Conservation (phyloP, 2,329 filamentous ascomycete genomes). For the Curvularia hawaiiensis region DNA sequence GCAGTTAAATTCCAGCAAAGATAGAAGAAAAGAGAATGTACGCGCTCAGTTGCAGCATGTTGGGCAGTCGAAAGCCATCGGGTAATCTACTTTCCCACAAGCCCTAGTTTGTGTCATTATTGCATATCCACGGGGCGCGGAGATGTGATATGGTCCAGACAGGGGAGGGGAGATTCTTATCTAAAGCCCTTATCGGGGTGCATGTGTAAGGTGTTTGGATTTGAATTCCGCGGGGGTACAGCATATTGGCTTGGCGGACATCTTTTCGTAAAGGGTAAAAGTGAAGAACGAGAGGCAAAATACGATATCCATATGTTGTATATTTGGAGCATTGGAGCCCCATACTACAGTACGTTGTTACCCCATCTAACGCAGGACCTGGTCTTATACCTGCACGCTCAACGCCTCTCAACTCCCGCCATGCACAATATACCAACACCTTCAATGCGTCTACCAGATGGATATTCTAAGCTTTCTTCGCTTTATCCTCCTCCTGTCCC, state of each 20-base stretch:
- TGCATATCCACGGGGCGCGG: constrained; percentile 46
- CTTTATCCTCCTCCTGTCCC: constrained; percentile 32
- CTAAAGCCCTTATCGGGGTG: constrained; percentile 16
- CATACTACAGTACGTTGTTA: background rate
- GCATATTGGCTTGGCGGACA: background rate
- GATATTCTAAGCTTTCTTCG: constrained; percentile 21
- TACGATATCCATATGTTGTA: background rate
- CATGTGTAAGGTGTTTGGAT: constrained; percentile 4
- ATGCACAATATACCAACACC: background rate
- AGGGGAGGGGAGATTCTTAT: constrained; percentile 15
- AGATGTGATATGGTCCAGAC: constrained; percentile 32
- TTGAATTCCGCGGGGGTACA: background rate
- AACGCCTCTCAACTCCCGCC: constrained; percentile 1
- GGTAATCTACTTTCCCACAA: background rate
- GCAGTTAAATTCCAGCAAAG: background rate
- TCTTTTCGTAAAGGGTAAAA: background rate
- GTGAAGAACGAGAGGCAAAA: background rate
- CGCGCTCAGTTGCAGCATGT: constrained; percentile 48
- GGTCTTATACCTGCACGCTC: background rate
- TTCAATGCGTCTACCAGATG: background rate
- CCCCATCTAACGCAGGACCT: background rate
- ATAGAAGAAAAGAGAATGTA: background rate
- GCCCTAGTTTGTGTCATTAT: constrained; percentile 23
- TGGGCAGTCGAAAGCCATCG: constrained; percentile 18
- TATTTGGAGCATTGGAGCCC: background rate